Conservation (phyloP, 768 basidiomycete species). For the Amanita jacksonii region DNA sequence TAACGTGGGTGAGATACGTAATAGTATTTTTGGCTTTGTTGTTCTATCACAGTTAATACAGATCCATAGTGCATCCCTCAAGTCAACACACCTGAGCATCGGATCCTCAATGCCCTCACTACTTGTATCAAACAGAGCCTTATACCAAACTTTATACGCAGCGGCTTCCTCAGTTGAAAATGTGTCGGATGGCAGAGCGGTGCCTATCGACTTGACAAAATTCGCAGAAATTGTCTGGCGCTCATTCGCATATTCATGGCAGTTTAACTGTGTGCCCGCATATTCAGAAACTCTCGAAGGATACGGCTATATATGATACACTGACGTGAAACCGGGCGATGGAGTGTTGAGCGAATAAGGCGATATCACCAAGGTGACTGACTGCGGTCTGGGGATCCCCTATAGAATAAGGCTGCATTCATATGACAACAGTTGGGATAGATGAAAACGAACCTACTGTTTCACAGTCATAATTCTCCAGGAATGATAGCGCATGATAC, state of each 20-base stretch:
- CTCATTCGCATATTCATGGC: conserved; percentile 36
- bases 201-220: conserved; percentile 41
- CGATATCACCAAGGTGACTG: conserved; percentile 69
- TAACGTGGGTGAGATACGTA: conserved; percentile 59
- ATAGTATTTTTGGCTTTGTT: conserved; percentile 61
- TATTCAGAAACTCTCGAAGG: conserved; percentile 4
- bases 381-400: conserved; percentile 82
- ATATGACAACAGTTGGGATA: too few species aligned
- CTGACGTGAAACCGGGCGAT: conserved; percentile 57
- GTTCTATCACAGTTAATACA: conserved; percentile 26
- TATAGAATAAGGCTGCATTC: conserved; percentile 16
- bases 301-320: not conserved
- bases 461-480: conserved; percentile 72
- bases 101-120: conserved; percentile 82
- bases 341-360: conserved; percentile 61
- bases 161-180: conserved; percentile 32
- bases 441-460: conserved; percentile 60
- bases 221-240: conserved; percentile 35
- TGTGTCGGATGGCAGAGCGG: conserved; percentile 29
- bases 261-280: conserved; percentile 34
- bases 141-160: conserved; percentile 55
- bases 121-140: conserved; percentile 65
- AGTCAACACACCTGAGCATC: conserved; percentile 47
- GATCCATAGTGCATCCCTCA: not conserved
- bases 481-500: conserved; percentile 47